These are phyloP conservation scores for Boletus reticulatus DNA, from an alignment of 768 basidiomycete genomes.

Conservation along the genomic window DNA sequence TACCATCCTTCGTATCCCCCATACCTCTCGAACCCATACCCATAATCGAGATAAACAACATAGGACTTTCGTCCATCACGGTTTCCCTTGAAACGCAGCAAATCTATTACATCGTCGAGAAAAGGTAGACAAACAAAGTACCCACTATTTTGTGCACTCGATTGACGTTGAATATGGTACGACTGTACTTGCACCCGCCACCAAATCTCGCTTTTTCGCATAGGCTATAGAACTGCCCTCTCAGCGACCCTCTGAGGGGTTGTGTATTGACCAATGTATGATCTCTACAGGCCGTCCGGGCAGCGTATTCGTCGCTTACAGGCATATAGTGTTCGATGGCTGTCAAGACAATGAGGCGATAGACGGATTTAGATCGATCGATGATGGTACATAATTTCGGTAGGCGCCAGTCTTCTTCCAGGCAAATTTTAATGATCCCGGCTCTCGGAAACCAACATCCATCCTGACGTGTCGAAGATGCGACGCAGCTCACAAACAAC, in stretches of 20 bases:
- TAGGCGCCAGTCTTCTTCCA: too few relatives aligned
- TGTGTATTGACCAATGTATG: conserved; percentile 9
- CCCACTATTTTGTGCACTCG: conserved; percentile 14
- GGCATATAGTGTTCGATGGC: conserved; percentile 6
- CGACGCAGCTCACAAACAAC: too few relatives aligned
- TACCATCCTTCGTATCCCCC: conserved; percentile 8
- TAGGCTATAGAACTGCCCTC: not conserved
- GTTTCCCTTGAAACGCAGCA: not conserved
- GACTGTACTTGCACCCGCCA: conserved; percentile 16
- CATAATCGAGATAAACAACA: conserved; percentile 9
- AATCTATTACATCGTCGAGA: too few relatives aligned
- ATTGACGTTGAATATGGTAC: conserved; percentile 17
- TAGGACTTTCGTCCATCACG: conserved; percentile 3
- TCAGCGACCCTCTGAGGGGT: conserved; percentile 9
- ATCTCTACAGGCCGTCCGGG: conserved; percentile 17
- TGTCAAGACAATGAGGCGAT: not conserved
- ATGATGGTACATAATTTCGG: too few relatives aligned
- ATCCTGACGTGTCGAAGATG: too few relatives aligned
- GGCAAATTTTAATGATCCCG: too few relatives aligned
- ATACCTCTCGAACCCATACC: conserved; percentile 15
- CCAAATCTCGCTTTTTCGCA: conserved; percentile 4
- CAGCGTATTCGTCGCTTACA: conserved; percentile 17
- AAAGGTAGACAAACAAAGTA: not conserved
- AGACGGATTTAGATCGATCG: not conserved
- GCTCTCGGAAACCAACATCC: too few relatives aligned